Conservation (phyloP, 2,329 filamentous ascomycete species). For the Talaromyces verruculosus region DNA sequence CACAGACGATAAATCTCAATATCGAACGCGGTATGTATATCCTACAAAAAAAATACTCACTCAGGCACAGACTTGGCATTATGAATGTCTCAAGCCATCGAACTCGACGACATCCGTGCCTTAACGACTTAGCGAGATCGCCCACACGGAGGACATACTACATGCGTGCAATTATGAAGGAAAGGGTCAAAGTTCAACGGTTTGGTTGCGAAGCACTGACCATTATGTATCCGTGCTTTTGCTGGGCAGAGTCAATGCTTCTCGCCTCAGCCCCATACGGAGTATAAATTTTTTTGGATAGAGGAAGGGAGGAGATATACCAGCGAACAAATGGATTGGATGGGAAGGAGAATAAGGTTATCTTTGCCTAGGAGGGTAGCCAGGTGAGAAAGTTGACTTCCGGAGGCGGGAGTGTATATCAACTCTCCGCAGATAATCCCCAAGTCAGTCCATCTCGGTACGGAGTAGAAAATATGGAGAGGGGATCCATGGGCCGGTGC, state of each 20-base stretch:
- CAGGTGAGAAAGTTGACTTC: not conserved
- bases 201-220: slow-evolving; percentile 10
- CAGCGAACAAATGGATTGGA: not conserved
- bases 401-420: not conserved
- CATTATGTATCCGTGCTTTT: slow-evolving; percentile 6
- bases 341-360: not conserved
- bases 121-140: not conserved
- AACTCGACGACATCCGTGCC: not conserved
- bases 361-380: not conserved
- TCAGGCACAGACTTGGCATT: slow-evolving; percentile 8
- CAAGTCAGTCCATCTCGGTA: not conserved
- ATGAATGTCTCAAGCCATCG: not conserved
- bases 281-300: not conserved
- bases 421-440: not conserved
- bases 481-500: not conserved
- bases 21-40: not conserved
- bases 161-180: not conserved
- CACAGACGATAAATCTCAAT: not conserved
- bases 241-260: not conserved
- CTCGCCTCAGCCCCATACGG: not conserved
- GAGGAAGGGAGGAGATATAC: not conserved
- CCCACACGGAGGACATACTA: not conserved
- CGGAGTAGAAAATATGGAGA: not conserved
- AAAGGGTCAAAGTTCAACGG: not conserved
- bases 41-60: not conserved